Evolutionary conservation across 2,329 filamentous ascomycete genomes (phyloP).

Genomic region (Ophioceras dolichostomum): DNA sequence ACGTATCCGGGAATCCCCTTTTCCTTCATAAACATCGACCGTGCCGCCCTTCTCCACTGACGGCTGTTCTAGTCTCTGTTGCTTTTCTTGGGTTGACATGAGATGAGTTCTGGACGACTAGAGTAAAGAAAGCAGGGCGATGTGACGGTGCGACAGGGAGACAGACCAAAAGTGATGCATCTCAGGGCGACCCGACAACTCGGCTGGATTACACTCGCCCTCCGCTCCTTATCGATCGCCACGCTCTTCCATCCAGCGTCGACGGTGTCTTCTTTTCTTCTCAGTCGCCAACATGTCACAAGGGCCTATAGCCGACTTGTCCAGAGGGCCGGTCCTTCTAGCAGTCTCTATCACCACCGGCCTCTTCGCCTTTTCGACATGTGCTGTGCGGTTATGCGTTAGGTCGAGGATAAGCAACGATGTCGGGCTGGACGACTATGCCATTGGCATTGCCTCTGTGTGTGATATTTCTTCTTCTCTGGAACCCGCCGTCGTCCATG

Average conservation of each 20-base stretch:
- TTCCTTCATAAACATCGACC: neutral
- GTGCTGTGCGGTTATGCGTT: constrained; percentile 18
- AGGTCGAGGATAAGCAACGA: constrained; percentile 13
- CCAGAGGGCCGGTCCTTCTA: constrained; percentile 22
- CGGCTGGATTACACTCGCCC: neutral
- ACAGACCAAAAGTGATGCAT: neutral
- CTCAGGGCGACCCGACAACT: neutral
- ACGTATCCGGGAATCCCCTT: too few relatives aligned
- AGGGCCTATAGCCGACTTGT: constrained; percentile 14
- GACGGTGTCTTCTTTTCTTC: constrained; percentile 4
- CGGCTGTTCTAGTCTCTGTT: neutral
- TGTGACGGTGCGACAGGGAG: neutral
- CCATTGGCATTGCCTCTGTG: constrained; percentile 19
- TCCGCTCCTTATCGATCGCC: neutral
- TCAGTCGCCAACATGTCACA: constrained; percentile 10
- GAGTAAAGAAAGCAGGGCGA: neutral
- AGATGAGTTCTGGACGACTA: too few relatives aligned
- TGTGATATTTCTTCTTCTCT: constrained; percentile 2
- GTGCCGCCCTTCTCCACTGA: neutral
- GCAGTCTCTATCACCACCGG: constrained; percentile 20
- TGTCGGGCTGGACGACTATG: constrained; percentile 20
- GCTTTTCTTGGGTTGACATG: neutral
- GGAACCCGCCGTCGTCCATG: neutral
- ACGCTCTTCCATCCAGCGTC: constrained; percentile 2
- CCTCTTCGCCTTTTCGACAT: constrained; percentile 19